These are phyloP conservation scores for Pseudocercospora vitis DNA, from an alignment of 2,329 filamentous ascomycete genomes.

Conservation along the genomic window DNA sequence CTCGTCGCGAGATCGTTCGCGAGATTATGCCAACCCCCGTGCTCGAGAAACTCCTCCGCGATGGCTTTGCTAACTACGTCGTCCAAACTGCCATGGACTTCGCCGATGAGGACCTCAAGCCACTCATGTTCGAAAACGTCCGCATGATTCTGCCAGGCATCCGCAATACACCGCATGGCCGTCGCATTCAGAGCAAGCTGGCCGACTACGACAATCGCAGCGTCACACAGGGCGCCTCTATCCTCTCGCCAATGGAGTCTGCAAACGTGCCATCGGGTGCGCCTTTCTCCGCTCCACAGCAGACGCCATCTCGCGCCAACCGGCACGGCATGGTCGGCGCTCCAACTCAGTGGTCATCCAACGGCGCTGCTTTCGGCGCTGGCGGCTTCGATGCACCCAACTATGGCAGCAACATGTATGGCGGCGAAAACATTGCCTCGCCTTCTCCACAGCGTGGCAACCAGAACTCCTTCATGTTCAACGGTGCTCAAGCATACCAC, in stretches of 20 bases:
- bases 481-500: slow-evolving; percentile 21
- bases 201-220: slow-evolving; percentile 53
- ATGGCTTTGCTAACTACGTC: slow-evolving; percentile 96
- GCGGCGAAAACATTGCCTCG: slow-evolving; percentile 28
- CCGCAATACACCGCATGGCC: slow-evolving; percentile 88
- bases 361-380: slow-evolving; percentile 14
- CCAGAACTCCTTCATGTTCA: slow-evolving; percentile 26
- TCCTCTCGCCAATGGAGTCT: slow-evolving; percentile 26
- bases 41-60: slow-evolving; percentile 83
- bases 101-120: slow-evolving; percentile 70
- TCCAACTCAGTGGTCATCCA: slow-evolving; percentile 26
- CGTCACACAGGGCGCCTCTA: slow-evolving; percentile 33
- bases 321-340: slow-evolving; percentile 34
- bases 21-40: slow-evolving; percentile 75
- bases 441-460: slow-evolving; percentile 35
- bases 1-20: slow-evolving; percentile 77
- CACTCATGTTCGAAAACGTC: slow-evolving; percentile 76
- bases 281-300: slow-evolving; percentile 13
- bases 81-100: slow-evolving; percentile 94
- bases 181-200: slow-evolving; percentile 90
- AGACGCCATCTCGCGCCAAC: slow-evolving; percentile 28
- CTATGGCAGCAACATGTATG: slow-evolving; percentile 20
- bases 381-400: slow-evolving; percentile 20
- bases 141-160: slow-evolving; percentile 82
- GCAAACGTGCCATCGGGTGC: slow-evolving; percentile 12